A percentile compares a stretch with the other conserved stretches of the same genome.
phyloP scores from a whole-genome alignment of 805 yeast genomes.

The Kodamaea laetipori region DNA sequence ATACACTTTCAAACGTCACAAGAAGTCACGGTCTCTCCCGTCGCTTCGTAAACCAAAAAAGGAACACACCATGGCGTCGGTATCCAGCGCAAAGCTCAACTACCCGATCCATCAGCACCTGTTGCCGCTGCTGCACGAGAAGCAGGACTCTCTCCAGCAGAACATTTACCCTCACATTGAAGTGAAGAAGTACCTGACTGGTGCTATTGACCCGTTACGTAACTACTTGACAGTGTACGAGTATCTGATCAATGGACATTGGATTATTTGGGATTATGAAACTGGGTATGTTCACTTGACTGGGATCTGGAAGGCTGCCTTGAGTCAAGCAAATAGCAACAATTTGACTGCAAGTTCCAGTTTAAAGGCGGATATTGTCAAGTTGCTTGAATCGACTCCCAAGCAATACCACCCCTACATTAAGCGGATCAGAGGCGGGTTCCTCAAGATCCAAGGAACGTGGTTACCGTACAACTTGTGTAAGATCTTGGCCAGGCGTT shows the following conservation, averaged over 20 bases:
- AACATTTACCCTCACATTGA: conserved; percentile 15
- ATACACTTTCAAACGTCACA: conserved; percentile 12
- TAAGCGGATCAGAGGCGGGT: conserved; percentile 86
- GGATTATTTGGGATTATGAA: conserved; percentile 83
- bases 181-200: conserved; percentile 63
- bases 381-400: conserved; percentile 66
- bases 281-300: conserved; percentile 87
- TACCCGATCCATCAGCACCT: conserved; percentile 15
- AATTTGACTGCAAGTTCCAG: conserved; percentile 18
- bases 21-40: conserved; percentile 10
- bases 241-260: conserved; percentile 64
- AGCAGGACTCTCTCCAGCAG: conserved; percentile 4
- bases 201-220: conserved; percentile 63
- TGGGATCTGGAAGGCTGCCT: conserved; percentile 75
- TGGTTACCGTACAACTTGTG: conserved; percentile 83
- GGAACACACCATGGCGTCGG: conserved; percentile 5
- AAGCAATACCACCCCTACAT: conserved; percentile 58
- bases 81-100: conserved; percentile 14
- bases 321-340: conserved; percentile 18
- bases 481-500: conserved; percentile 63
- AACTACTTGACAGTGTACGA: conserved; percentile 71
- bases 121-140: conserved; percentile 1
- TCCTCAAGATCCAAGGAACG: conserved; percentile 89
- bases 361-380: conserved; percentile 75
- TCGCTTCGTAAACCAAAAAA: conserved; percentile 8